Conservation (phyloP, 2,329 filamentous ascomycete species). For the Microdochium trichocladiopsis region DNA sequence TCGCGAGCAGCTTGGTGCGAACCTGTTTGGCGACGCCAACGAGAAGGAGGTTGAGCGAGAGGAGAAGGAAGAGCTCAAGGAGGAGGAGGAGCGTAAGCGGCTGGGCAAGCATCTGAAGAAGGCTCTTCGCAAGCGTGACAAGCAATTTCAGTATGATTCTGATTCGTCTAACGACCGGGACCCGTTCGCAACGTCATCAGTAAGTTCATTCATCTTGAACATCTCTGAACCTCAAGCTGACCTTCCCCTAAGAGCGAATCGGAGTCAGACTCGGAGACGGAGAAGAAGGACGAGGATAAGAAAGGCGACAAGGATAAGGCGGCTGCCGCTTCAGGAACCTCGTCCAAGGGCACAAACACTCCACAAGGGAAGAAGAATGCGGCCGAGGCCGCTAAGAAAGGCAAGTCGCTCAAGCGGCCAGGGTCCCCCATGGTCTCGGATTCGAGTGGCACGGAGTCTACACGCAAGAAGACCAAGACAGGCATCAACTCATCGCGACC, state of each 20-base stretch:
- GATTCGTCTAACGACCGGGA: conserved; percentile 45
- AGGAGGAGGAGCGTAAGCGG: conserved; percentile 61
- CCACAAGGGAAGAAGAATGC: conserved; percentile 40
- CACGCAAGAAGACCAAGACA: conserved; percentile 70
- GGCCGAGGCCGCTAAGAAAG: conserved; percentile 42
- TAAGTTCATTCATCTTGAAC: conserved; percentile 21
- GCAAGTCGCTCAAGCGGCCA: conserved; percentile 68
- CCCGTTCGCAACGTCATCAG: conserved; percentile 42
- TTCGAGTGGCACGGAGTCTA: conserved; percentile 84
- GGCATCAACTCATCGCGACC: conserved; percentile 32
- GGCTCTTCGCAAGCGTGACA: conserved; percentile 75
- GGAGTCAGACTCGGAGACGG: conserved; percentile 34
- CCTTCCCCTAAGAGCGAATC: conserved; percentile 16
- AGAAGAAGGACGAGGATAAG: conserved; percentile 52
- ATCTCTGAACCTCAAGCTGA: conserved; percentile 5
- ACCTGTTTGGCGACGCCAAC: conserved; percentile 66
- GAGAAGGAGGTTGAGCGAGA: conserved; percentile 70
- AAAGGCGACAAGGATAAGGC: conserved; percentile 38
- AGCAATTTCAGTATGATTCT: conserved; percentile 78
- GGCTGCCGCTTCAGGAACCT: conserved; percentile 41
- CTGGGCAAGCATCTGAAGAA: conserved; percentile 75
- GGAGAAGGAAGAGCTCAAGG: conserved; percentile 60
- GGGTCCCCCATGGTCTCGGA: conserved; percentile 86
- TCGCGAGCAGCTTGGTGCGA: conserved; percentile 78
- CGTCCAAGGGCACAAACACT: conserved; percentile 61